phyloP scores from a whole-genome alignment of 345 rosid species.

The Citrus australasica region DNA sequence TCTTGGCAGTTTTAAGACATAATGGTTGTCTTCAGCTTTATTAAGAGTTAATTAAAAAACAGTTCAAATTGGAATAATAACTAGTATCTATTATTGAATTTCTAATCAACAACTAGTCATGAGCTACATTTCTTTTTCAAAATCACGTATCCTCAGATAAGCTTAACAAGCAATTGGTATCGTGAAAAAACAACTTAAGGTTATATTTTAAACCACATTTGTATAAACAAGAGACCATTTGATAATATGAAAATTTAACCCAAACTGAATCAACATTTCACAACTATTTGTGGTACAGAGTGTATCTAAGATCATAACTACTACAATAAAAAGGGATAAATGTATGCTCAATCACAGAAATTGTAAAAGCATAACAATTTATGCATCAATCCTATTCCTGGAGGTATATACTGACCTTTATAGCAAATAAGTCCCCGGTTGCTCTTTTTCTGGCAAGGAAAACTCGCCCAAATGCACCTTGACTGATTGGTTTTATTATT shows the following conservation, averaged over 20 bases:
- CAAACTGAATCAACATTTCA: neutral
- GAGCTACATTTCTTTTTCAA: neutral
- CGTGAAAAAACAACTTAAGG: neutral
- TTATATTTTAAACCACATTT: neutral
- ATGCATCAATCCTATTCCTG: slow-evolving; percentile 15
- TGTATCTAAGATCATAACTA: neutral
- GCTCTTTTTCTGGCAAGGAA: slow-evolving; percentile 88
- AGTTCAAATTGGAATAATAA: neutral
- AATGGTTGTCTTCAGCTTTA: neutral
- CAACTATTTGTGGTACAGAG: neutral
- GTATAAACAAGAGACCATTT: neutral
- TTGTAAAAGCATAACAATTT: neutral
- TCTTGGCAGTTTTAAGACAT: neutral
- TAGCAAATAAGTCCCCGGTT: slow-evolving; percentile 93
- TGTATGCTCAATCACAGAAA: neutral
- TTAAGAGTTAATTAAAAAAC: neutral
- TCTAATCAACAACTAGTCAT: neutral
- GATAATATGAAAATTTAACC: neutral
- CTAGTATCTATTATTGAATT: neutral
- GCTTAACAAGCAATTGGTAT: neutral
- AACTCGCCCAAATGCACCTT: slow-evolving; percentile 95
- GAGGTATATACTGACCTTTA: slow-evolving; percentile 56
- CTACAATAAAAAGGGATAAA: neutral
- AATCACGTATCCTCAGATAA: neutral
- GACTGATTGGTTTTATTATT: slow-evolving; percentile 95